Evolutionary conservation across 208 protist genomes (phyloP).

Genomic region (Leishmania major): DNA sequence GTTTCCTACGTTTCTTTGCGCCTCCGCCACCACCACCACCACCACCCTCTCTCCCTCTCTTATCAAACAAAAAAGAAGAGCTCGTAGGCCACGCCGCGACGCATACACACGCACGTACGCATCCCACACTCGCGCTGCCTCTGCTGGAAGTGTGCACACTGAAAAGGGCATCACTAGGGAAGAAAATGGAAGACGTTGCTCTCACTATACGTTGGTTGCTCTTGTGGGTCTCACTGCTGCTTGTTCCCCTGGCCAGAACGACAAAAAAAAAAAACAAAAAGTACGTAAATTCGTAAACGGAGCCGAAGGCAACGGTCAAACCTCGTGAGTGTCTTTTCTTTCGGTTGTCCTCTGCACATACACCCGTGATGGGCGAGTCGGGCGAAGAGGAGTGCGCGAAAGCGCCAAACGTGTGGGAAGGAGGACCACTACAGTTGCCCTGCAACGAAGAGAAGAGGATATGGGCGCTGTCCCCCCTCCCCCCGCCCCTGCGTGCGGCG

Average conservation of each 20-base stretch:
- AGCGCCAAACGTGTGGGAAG: no score
- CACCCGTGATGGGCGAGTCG: no score
- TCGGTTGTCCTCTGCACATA: no score
- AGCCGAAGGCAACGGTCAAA: neutral
- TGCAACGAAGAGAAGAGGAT: no score
- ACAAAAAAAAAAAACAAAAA: no score
- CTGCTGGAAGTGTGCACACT: no score
- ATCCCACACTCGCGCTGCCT: neutral
- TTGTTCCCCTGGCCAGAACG: neutral
- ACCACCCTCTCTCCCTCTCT: neutral
- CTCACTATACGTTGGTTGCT: neutral
- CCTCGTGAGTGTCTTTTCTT: neutral
- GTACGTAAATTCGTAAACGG: no score
- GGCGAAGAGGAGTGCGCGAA: no score
- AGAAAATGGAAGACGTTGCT: neutral
- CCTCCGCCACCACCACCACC: no score
- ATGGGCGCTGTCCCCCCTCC: no score
- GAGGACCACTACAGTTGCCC: no score
- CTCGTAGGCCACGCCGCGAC: neutral
- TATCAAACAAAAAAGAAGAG: neutral
- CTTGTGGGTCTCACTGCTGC: neutral
- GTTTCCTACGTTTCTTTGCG: neutral
- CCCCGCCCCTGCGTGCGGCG: no score
- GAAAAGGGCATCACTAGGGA: neutral
- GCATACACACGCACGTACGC: neutral